phyloP scores from a whole-genome alignment of 257 asterid species.

The Nicotiana sylvestris region DNA sequence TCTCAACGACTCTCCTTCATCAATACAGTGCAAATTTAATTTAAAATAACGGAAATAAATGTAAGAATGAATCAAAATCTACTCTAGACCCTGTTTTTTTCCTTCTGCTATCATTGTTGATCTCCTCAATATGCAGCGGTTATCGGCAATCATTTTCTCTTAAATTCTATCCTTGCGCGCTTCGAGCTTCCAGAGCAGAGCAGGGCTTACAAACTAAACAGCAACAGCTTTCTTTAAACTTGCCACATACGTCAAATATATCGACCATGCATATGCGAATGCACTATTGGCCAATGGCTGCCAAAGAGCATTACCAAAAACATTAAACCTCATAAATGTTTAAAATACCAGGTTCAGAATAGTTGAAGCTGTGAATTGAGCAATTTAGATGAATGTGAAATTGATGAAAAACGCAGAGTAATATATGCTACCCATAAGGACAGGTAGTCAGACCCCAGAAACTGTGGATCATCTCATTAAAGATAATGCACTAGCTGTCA shows the following conservation, averaged over 20 bases:
- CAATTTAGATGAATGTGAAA: neutral
- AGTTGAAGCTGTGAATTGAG: neutral
- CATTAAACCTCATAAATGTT: neutral
- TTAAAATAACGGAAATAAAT: neutral
- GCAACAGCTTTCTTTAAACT: constrained; percentile 52
- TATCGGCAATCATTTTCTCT: constrained; percentile 16
- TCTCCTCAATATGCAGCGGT: constrained; percentile 7
- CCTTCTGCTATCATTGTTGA: neutral
- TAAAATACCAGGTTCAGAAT: neutral
- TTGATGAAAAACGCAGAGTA: neutral
- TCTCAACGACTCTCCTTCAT: neutral
- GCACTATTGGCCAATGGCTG: constrained; percentile 90
- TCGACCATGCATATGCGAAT: constrained; percentile 75
- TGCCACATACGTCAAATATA: constrained; percentile 92
- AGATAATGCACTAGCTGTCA: neutral
- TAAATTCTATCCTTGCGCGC: neutral
- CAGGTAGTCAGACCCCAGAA: neutral
- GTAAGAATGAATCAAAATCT: neutral
- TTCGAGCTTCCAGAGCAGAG: neutral
- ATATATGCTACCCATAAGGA: neutral
- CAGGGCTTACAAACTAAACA: neutral
- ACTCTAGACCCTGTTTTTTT: neutral
- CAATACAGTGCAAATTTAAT: neutral
- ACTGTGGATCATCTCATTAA: neutral
- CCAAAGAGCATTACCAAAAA: constrained; percentile 16